Conservation (phyloP, 2,329 filamentous ascomycete species). For the Cytospora leucostoma region DNA sequence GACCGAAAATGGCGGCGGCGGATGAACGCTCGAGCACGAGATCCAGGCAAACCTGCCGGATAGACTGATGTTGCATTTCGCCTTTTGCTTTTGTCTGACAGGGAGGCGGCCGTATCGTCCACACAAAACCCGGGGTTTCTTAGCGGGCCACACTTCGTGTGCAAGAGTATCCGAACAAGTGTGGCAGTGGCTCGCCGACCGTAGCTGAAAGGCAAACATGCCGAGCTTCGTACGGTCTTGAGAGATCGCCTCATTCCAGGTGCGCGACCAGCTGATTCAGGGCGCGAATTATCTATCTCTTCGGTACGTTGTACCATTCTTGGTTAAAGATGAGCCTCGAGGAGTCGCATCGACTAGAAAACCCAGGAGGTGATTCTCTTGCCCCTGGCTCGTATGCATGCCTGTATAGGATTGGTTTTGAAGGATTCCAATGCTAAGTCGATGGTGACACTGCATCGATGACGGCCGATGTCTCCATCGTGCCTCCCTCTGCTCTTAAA, state of each 20-base stretch:
- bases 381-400: background rate
- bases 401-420: background rate
- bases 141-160: conserved; percentile 16
- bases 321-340: conserved; percentile 17
- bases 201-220: conserved; percentile 1
- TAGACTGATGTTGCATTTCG: conserved; percentile 17
- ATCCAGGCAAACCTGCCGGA: conserved; percentile 9
- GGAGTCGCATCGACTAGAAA: conserved; percentile 20
- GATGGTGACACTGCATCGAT: conserved; percentile 24
- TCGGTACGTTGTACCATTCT: conserved; percentile 15
- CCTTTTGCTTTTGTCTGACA: conserved; percentile 22
- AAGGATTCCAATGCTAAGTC: conserved; percentile 7
- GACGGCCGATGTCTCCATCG: conserved; percentile 4
- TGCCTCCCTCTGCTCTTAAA: conserved; percentile 7
- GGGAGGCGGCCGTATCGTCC: conserved; percentile 15
- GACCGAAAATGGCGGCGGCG: background rate
- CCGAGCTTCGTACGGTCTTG: conserved; percentile 7
- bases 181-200: conserved; percentile 9
- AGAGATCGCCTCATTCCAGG: conserved; percentile 4
- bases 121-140: background rate
- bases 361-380: background rate
- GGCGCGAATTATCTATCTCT: background rate
- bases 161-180: conserved; percentile 14
- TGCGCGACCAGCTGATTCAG: conserved; percentile 11
- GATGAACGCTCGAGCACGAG: background rate